These are phyloP conservation scores for Acacia acuminata DNA, from an alignment of 306 rosid species.

Conservation along the genomic window DNA sequence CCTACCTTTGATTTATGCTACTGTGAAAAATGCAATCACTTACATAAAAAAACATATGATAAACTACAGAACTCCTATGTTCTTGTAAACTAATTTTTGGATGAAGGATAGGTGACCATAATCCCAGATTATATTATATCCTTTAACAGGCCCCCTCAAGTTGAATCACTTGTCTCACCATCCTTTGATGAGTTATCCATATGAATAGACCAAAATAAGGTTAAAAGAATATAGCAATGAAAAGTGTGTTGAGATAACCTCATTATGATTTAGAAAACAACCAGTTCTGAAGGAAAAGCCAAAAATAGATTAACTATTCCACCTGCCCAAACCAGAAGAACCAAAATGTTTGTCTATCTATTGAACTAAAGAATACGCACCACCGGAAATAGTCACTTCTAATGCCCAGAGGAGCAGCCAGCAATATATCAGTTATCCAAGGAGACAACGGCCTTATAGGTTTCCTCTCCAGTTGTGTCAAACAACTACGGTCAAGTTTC, in stretches of 20 bases:
- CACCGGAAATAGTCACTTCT: slow-evolving; percentile 97
- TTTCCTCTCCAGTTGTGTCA: slow-evolving; percentile 76
- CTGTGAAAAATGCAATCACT: background rate
- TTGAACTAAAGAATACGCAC: slow-evolving; percentile 51
- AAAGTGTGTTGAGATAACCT: background rate
- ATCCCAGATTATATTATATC: background rate
- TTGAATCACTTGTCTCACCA: background rate
- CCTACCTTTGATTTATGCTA: background rate
- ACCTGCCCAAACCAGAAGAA: slow-evolving; percentile 11
- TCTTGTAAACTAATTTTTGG: background rate
- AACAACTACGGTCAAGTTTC: slow-evolving; percentile 45
- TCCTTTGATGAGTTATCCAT: background rate
- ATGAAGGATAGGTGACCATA: background rate
- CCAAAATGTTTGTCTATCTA: background rate
- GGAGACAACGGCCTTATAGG: slow-evolving; percentile 93
- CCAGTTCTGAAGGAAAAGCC: background rate
- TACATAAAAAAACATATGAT: background rate
- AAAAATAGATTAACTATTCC: background rate
- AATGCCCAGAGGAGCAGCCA: slow-evolving; percentile 91
- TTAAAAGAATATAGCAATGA: background rate
- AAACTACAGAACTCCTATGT: background rate
- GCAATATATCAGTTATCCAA: slow-evolving; percentile 92
- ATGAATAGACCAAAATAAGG: background rate
- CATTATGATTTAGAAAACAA: background rate
- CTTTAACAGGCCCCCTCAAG: background rate